phyloP scores from a whole-genome alignment of 345 rosid species.

The Cardamine occulta region DNA sequence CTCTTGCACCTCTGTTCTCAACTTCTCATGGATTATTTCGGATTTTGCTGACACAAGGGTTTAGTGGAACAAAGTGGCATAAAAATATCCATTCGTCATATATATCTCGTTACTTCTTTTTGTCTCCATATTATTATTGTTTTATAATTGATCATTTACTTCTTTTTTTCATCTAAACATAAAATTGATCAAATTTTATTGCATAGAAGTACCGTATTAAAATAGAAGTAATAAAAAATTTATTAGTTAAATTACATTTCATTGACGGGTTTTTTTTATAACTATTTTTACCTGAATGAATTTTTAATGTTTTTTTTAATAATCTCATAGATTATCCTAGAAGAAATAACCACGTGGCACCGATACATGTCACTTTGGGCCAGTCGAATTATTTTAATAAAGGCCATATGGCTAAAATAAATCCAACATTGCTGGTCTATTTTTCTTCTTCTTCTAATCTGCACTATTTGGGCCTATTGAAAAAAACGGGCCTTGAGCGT shows the following conservation, averaged over 20 bases:
- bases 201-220: neutral
- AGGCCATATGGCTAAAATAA: neutral
- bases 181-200: no score
- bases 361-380: neutral
- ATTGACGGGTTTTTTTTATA: neutral
- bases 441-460: neutral
- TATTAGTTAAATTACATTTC: no score
- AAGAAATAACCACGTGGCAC: neutral
- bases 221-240: neutral
- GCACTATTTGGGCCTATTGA: neutral
- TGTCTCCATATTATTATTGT: slow-evolving; percentile 1
- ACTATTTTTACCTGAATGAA: neutral
- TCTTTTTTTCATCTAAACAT: no score
- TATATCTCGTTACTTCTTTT: slow-evolving; percentile 2
- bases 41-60: slow-evolving; percentile 11
- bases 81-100: slow-evolving; percentile 13
- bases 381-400: neutral
- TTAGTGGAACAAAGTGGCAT: slow-evolving; percentile 28
- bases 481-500: neutral
- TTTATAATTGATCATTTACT: neutral
- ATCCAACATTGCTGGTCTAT: neutral
- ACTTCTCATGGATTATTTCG: slow-evolving; percentile 14
- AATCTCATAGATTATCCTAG: neutral
- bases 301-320: neutral
- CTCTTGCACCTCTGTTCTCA: slow-evolving; percentile 7